phyloP scores from a whole-genome alignment of 768 basidiomycete species.

The Daedalea quercina region DNA sequence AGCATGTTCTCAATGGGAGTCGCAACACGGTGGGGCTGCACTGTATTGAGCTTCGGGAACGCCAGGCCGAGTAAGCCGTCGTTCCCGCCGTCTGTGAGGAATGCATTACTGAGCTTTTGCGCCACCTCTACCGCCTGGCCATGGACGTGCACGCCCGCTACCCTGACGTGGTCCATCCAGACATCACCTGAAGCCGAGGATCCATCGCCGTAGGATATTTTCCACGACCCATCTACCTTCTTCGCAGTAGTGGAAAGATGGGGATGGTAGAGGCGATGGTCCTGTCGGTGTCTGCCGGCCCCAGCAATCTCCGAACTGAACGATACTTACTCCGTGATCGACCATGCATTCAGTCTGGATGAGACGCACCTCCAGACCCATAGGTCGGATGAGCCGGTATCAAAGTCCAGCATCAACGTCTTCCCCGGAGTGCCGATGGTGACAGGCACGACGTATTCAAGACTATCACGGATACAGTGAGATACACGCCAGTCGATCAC shows the following conservation, averaged over 20 bases:
- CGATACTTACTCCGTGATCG: not conserved
- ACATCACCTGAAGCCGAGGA: conserved; percentile 29
- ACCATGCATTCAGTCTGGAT: not conserved
- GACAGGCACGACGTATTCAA: conserved; percentile 34
- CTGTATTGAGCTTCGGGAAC: conserved; percentile 32
- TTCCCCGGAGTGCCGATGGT: conserved; percentile 33
- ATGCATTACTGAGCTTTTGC: conserved; percentile 26
- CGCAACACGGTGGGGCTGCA: conserved; percentile 26
- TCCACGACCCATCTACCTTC: conserved; percentile 23
- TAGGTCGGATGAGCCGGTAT: conserved; percentile 29
- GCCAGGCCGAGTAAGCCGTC: conserved; percentile 34
- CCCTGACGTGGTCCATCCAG: conserved; percentile 32
- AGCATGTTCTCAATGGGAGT: conserved; percentile 36
- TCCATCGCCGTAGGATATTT: conserved; percentile 36
- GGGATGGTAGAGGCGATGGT: conserved; percentile 24
- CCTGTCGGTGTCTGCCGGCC: conserved; percentile 14
- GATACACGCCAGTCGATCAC: not conserved
- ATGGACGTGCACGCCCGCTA: conserved; percentile 28
- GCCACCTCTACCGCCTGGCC: conserved; percentile 33
- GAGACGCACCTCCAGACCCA: conserved; percentile 22
- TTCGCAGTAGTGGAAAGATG: conserved; percentile 24
- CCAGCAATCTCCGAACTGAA: conserved; percentile 19
- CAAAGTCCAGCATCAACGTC: conserved; percentile 28
- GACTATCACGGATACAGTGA: conserved; percentile 15
- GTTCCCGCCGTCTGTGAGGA: conserved; percentile 27